phyloP scores from a whole-genome alignment of 306 rosid species.

The Vicia sativa region DNA sequence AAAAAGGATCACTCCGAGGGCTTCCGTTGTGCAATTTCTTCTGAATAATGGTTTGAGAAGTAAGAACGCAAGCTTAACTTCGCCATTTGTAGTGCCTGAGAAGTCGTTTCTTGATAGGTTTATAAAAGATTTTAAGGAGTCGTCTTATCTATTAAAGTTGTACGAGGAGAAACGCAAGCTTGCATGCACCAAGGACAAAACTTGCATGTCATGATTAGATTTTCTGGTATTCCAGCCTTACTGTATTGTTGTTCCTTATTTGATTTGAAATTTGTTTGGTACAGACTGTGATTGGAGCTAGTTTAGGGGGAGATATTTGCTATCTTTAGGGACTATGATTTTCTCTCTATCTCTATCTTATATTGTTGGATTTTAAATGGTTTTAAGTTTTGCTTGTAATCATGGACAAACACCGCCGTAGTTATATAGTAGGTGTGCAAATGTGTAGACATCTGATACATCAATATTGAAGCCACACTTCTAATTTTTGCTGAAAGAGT shows the following conservation, averaged over 20 bases:
- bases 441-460: background rate
- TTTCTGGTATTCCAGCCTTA: background rate
- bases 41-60: constrained; percentile 42
- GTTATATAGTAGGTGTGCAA: background rate
- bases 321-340: too few relatives aligned
- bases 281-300: too few relatives aligned
- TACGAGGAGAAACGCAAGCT: background rate
- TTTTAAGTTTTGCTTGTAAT: background rate
- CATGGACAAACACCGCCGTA: background rate
- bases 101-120: background rate
- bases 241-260: background rate
- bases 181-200: background rate
- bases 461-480: background rate
- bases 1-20: constrained; percentile 57
- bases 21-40: constrained; percentile 38
- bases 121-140: background rate
- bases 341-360: too few relatives aligned
- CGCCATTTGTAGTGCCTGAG: background rate
- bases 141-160: constrained; percentile 3
- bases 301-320: too few relatives aligned
- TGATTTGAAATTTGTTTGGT: background rate
- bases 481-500: too few relatives aligned
- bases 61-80: background rate
- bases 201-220: background rate
- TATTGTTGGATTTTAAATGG: background rate